Evolutionary conservation across 2,329 filamentous ascomycete genomes (phyloP), one percentile per base, ranked within the genome.

Genomic region (Sarocladium strictum): DNA sequence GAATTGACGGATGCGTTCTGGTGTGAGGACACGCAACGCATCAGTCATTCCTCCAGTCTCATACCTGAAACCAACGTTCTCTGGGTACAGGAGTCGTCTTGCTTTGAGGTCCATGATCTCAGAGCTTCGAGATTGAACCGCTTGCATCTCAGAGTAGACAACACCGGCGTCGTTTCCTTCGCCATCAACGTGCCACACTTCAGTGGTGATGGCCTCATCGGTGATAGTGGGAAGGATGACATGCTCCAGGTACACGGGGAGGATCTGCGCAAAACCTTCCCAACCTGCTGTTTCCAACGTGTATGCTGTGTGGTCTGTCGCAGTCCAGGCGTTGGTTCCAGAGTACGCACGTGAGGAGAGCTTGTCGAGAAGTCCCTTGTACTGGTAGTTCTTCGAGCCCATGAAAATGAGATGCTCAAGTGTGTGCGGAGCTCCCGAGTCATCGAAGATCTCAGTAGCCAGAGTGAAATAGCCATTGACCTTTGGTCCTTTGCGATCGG

Each of bases 131-230:
- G 96, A 96, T 66, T 97, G 89, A 2, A 96, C 85, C 23, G 86
- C 94, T 71, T 99, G 94, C 94, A 99, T 99, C 72, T 99, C 94
- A 0, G 93, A 97, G 71, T 99, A 99, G 9, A 99, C 94, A 1
- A 97, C 92, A 58, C 91, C 94, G 40, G 94, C 94, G 78, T 99
- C 94, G 59, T 97, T 88, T 55, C 94, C 94, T 61, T 89, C 84
- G 15, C 90, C 93, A 66, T 99, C 90, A 54, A 99, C 83, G 67
- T 99, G 94, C 73, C 96, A 91, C 1, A 99, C 94, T 69, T 99
- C 94, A 2, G 94, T 99, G 60, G 93, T 87, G 67, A 95, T 97
- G 11, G 85, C 90, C 55, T 92, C 88, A 69, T 99, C 93, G 1
- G 92, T 97, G 57, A 99, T 77, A 7, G 90, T 96, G 0, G 94